phyloP scores from a whole-genome alignment of 805 yeast species.

The Pichia scutulata region DNA sequence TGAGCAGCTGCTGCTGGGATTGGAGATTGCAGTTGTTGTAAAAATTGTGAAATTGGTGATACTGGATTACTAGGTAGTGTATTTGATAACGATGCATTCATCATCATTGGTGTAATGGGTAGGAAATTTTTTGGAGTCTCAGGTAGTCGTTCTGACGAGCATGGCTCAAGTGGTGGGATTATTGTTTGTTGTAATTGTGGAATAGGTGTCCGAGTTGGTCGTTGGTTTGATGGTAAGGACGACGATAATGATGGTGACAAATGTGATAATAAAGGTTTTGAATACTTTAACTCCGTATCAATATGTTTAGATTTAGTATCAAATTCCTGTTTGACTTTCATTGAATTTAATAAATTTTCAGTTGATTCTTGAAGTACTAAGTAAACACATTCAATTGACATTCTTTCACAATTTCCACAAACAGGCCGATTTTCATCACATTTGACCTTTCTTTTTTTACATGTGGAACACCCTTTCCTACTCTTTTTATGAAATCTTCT shows the following conservation, averaged over 20 bases:
- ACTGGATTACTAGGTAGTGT: constrained; percentile 3
- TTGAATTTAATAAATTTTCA: not conserved
- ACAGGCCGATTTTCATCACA: constrained; percentile 83
- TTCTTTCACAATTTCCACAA: constrained; percentile 71
- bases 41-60: constrained; percentile 11
- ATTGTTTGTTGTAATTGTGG: constrained; percentile 1
- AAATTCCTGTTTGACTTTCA: not conserved
- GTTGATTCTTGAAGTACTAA: not conserved
- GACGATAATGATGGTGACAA: not conserved
- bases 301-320: not conserved
- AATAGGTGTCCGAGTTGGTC: not conserved
- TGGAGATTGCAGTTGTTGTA: constrained; percentile 11
- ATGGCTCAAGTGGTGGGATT: not conserved
- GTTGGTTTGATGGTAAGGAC: not conserved
- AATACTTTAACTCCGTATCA: not conserved
- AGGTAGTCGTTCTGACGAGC: not conserved
- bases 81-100: not conserved
- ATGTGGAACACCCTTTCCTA: constrained; percentile 80
- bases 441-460: constrained; percentile 84
- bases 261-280: not conserved
- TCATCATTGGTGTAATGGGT: constrained; percentile 3
- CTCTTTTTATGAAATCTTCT: constrained; percentile 87
- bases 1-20: constrained; percentile 9
- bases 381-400: constrained; percentile 74
- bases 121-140: not conserved